Conservation (phyloP, 2,329 filamentous ascomycete genomes). For the Colletotrichum sojae region DNA sequence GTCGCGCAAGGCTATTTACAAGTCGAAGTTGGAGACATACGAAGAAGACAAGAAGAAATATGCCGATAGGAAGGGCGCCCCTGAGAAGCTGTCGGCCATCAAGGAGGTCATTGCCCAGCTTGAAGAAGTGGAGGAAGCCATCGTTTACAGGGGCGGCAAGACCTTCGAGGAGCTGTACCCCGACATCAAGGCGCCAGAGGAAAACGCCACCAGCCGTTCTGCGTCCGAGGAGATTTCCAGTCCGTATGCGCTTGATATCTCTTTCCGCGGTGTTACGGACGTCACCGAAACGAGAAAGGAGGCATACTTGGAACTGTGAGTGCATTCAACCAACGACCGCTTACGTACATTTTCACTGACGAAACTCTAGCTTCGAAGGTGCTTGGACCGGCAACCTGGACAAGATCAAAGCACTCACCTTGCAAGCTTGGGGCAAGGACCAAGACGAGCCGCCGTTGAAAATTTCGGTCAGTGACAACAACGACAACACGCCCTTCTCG, state of each 20-base stretch:
- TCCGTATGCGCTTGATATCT: conserved; percentile 64
- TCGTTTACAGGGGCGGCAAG: conserved; percentile 75
- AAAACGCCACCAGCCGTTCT: conserved; percentile 9
- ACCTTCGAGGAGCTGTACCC: conserved; percentile 76
- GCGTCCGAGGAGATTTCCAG: conserved; percentile 44
- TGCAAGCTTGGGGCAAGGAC: conserved; percentile 70
- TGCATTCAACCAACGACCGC: conserved; percentile 33
- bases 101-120: conserved; percentile 65
- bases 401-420: conserved; percentile 75
- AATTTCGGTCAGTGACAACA: conserved; percentile 70
- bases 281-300: conserved; percentile 67
- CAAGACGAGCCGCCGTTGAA: conserved; percentile 72
- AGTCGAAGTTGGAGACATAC: conserved; percentile 47
- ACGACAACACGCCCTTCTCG: conserved; percentile 72
- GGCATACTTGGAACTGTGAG: conserved; percentile 76
- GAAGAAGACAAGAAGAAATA: conserved; percentile 46
- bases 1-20: conserved; percentile 51
- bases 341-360: conserved; percentile 43
- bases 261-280: conserved; percentile 67
- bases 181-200: conserved; percentile 52
- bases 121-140: conserved; percentile 65
- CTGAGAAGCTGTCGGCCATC: conserved; percentile 71
- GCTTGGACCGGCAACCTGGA: conserved; percentile 79
- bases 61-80: conserved; percentile 45
- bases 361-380: conserved; percentile 73